Base-by-base conservation (phyloP, 306 rosid genomes). In the Glycine soja region DNA sequence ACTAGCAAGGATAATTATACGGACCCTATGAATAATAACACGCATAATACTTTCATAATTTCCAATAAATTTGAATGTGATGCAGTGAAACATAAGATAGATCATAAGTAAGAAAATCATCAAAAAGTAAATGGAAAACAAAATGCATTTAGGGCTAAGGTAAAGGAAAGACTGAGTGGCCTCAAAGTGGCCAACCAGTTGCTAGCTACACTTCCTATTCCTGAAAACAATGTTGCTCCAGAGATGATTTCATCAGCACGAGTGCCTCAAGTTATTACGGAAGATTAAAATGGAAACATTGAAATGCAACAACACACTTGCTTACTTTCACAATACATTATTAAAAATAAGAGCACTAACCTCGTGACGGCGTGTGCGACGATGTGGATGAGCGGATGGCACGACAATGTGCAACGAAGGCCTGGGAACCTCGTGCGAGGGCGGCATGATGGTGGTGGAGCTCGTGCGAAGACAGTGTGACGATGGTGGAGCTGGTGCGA, bases 221-320 rank as follows among this genome's bases (percentile, higher is more conserved):
- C 71, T 52, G 90, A 65, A 80, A 84, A 84, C 77, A 83, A 81
- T 58, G 78, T 32, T 53, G 74, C 82, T 81, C 79, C 82, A 53
- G 81, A 70, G 79, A 75, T 80, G 30, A 78, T 63, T 74, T 78
- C 87, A 4, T 57, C 85, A 16, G 75, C 69, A 40, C 53, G 82
- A 32, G 75, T 76, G 64, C 78, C 88, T 65, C 76, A 79, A 32
- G 47, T 85, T 70, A 83, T 88, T 38, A 84, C 48, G 24, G 97
- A 94, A 46, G 68, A 88, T 78, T 94, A 97, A 24, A 24, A 24
- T 24, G 30, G n/a, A n/a, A n/a, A n/a, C n/a, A n/a, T n/a, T 94
- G 98, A 24, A 24, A 24, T 24, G 30, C 30, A 24, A 24, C 30
- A 24, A 24, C 30, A 1, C 30, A 24, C 30, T 24, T 24, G 30